A percentile compares a stretch with the other conserved stretches of the same genome.
phyloP scores from a whole-genome alignment of 352 stramenopile species.

The Pseudoperonospora humuli region DNA sequence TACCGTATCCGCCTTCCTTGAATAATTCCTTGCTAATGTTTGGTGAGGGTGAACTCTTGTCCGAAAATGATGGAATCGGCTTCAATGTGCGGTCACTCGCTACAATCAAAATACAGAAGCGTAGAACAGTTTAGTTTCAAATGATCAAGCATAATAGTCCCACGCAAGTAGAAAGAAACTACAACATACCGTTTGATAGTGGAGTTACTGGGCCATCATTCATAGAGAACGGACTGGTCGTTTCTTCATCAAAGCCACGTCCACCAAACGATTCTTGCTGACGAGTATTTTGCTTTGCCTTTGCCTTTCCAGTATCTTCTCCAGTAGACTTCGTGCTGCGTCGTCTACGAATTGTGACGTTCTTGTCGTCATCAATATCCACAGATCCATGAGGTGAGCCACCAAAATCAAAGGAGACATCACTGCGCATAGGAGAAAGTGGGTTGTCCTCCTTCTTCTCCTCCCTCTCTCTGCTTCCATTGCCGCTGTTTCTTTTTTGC shows the following conservation, averaged over 20 bases:
- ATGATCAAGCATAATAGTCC: neutral
- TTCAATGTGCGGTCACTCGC: constrained; percentile 57
- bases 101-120: constrained; percentile 9
- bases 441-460: constrained; percentile 14
- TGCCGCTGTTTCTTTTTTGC: constrained; percentile 21
- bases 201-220: constrained; percentile 55
- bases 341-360: constrained; percentile 21
- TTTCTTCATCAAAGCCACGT: constrained; percentile 37
- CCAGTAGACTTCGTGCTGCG: constrained; percentile 13
- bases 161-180: neutral
- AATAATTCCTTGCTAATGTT: constrained; percentile 57
- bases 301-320: constrained; percentile 13
- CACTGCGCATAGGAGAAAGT: constrained; percentile 17
- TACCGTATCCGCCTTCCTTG: constrained; percentile 21
- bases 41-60: constrained; percentile 39
- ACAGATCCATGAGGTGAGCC: constrained; percentile 25
- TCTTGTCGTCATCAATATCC: constrained; percentile 17
- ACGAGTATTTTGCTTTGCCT: constrained; percentile 15
- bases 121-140: constrained; percentile 4
- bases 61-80: constrained; percentile 47
- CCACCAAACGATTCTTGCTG: constrained; percentile 36
- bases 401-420: constrained; percentile 38
- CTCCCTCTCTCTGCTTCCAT: constrained; percentile 7
- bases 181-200: constrained; percentile 49
- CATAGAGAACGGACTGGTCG: constrained; percentile 49